Conservation (phyloP, 169 alveolate species). For the Plasmodium vivax region DNA sequence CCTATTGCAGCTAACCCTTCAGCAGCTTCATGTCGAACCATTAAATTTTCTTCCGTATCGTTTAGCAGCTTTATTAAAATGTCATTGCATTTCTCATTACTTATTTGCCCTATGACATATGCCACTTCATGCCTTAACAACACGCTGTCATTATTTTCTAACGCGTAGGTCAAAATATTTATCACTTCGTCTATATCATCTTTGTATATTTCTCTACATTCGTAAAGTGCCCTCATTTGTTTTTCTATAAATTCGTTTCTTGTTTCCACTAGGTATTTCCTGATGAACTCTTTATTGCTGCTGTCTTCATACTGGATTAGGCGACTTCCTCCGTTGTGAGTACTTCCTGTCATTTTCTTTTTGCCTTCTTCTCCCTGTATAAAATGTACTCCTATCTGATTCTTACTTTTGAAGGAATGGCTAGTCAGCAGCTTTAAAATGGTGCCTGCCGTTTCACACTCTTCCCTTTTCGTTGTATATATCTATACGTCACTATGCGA, state of each 20-base stretch:
- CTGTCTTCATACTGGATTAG: slow-evolving; percentile 69
- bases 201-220: slow-evolving; percentile 69
- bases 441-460: neutral
- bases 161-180: slow-evolving; percentile 62
- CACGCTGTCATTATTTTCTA: slow-evolving; percentile 32
- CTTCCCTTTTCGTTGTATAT: neutral
- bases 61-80: slow-evolving; percentile 80
- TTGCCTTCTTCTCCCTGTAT: neutral
- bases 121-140: slow-evolving; percentile 92
- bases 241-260: slow-evolving; percentile 71
- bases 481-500: neutral
- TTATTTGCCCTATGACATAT: slow-evolving; percentile 92
- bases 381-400: neutral
- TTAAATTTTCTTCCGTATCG: slow-evolving; percentile 86
- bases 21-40: slow-evolving; percentile 93
- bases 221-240: slow-evolving; percentile 74
- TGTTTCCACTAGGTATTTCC: slow-evolving; percentile 44
- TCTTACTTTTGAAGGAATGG: neutral
- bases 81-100: slow-evolving; percentile 80
- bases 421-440: neutral
- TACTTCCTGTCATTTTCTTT: neutral
- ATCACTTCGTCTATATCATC: slow-evolving; percentile 62
- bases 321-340: neutral
- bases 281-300: slow-evolving; percentile 52
- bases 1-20: slow-evolving; percentile 88